These are phyloP conservation scores for Nannochloropsis gaditana DNA, from an alignment of 108 stramenopile genomes.

Conservation along the genomic window DNA sequence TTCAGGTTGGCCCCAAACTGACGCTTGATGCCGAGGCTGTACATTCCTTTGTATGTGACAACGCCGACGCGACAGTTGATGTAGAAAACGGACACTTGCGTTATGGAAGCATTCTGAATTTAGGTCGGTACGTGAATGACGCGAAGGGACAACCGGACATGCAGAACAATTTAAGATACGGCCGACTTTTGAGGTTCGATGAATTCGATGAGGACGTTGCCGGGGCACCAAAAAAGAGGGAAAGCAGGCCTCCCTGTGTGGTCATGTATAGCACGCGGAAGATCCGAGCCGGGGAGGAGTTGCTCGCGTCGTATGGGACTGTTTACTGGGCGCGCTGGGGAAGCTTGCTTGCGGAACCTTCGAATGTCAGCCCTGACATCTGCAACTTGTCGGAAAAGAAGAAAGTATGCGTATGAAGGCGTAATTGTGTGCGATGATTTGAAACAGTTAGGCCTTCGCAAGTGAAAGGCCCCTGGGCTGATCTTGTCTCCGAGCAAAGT, in stretches of 20 bases:
- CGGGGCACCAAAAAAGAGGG: background rate
- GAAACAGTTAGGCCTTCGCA: no score
- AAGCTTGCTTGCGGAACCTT: background rate
- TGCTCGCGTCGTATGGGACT: background rate
- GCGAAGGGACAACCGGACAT: background rate
- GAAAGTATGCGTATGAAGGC: no score
- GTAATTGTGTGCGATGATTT: no score
- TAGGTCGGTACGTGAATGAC: conserved; percentile 17
- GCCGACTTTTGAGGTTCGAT: background rate
- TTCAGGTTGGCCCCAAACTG: background rate
- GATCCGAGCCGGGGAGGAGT: background rate
- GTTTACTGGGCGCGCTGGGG: background rate
- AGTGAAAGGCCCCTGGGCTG: background rate
- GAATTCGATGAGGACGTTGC: background rate
- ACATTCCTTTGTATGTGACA: background rate
- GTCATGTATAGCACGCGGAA: conserved; percentile 15
- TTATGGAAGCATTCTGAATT: background rate
- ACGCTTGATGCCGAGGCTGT: background rate
- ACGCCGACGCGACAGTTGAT: background rate
- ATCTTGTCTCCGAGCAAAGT: background rate
- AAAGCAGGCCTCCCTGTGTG: background rate
- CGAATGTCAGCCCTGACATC: background rate
- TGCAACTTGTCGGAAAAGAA: no score
- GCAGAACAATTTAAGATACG: background rate
- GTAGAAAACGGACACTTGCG: background rate